phyloP scores from a whole-genome alignment of 2,329 filamentous ascomycete genomes.

The Fusarium xyrophilum region DNA sequence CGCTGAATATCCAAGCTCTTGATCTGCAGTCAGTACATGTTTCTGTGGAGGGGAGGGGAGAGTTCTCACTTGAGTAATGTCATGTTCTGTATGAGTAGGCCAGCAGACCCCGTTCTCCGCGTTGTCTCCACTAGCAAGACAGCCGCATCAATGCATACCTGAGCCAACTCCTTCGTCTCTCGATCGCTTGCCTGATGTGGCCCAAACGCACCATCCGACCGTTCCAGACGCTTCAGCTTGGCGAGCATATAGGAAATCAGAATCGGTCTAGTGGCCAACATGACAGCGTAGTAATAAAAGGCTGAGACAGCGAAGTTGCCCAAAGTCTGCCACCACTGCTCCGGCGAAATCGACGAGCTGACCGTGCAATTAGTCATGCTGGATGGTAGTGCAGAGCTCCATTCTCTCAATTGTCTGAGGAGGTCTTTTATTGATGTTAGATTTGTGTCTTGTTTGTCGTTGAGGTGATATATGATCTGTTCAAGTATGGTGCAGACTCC shows the following conservation, averaged over 20 bases:
- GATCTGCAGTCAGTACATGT: rapidly evolving
- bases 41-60: rapidly evolving
- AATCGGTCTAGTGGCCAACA: neutral
- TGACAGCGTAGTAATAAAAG: neutral
- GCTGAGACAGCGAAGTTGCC: neutral
- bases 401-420: neutral
- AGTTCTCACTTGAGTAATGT: neutral
- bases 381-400: neutral
- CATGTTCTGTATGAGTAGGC: neutral
- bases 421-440: neutral
- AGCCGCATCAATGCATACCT: neutral
- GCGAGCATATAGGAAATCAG: neutral
- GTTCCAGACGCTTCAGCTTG: neutral
- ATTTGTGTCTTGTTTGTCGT: neutral
- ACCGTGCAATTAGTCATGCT: neutral
- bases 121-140: neutral
- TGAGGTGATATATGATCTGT: neutral
- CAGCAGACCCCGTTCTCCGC: neutral
- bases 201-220: too few relatives aligned
- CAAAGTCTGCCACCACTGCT: neutral
- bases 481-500: neutral
- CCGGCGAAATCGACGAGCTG: neutral
- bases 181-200: neutral
- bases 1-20: conserved; percentile 6
- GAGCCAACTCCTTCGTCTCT: neutral